These are phyloP conservation scores for Apophysomyces ossiformis DNA, from an alignment of 371 early-diverging fungal species.

Conservation along the genomic window DNA sequence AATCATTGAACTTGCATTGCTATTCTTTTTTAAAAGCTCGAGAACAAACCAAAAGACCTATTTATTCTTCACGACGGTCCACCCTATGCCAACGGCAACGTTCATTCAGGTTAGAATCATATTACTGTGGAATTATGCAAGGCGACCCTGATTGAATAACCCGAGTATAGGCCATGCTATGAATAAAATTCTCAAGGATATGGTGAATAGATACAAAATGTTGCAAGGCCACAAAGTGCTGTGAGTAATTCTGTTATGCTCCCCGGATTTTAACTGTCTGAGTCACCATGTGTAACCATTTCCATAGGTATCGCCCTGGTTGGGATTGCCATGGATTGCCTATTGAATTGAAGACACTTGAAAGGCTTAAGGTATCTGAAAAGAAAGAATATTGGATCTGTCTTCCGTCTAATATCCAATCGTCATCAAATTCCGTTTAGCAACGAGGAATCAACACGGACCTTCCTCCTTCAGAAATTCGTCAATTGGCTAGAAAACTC, in stretches of 20 bases:
- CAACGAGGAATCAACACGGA: slow-evolving; percentile 29
- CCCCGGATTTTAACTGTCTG: background rate
- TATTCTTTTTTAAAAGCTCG: slow-evolving; percentile 27
- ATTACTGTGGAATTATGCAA: background rate
- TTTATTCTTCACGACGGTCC: slow-evolving; percentile 97
- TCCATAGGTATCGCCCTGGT: slow-evolving; percentile 83
- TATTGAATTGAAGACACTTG: slow-evolving; percentile 92
- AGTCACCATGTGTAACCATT: background rate
- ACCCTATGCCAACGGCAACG: slow-evolving; percentile 95
- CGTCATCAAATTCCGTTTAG: slow-evolving; percentile 2
- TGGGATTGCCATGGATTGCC: slow-evolving; percentile 98
- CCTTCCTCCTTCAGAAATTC: slow-evolving; percentile 68
- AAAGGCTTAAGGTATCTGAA: slow-evolving; percentile 56
- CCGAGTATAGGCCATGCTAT: slow-evolving; percentile 80
- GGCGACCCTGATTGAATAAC: too few species aligned
- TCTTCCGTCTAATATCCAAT: background rate
- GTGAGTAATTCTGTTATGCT: slow-evolving; percentile 39
- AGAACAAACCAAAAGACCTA: slow-evolving; percentile 65
- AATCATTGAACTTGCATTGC: background rate
- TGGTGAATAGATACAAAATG: slow-evolving; percentile 86
- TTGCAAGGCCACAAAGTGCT: slow-evolving; percentile 84
- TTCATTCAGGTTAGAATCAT: slow-evolving; percentile 72
- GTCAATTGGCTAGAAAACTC: slow-evolving; percentile 68
- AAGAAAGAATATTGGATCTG: too few species aligned
- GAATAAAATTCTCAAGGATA: slow-evolving; percentile 95